phyloP scores from a whole-genome alignment of 352 stramenopile species.

The Thalassiosira livingstoniorum region DNA sequence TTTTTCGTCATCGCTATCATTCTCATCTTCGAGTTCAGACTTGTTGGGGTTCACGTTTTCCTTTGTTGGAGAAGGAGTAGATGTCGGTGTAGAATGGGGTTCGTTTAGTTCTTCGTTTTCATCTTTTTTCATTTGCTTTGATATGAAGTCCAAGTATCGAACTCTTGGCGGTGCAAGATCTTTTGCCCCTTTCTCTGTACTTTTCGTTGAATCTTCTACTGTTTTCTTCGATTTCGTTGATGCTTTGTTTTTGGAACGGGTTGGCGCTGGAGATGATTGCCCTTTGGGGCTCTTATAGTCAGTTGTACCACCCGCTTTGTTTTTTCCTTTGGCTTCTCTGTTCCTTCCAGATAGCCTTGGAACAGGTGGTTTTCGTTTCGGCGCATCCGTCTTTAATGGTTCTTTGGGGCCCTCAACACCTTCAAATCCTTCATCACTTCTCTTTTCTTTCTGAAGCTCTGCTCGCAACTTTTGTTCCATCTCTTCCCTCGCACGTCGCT shows the following conservation, averaged over 20 bases:
- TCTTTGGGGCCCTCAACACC: too few relatives aligned
- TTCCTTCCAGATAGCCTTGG: slow-evolving; percentile 50
- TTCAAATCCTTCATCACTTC: not conserved
- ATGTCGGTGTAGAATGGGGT: not conserved
- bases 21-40: not conserved
- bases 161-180: not conserved
- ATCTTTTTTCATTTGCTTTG: slow-evolving; percentile 26
- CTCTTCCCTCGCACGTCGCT: slow-evolving; percentile 23
- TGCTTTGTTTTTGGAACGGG: not conserved
- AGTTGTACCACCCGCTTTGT: not conserved
- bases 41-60: not conserved
- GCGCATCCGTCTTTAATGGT: slow-evolving; percentile 4
- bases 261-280: not conserved
- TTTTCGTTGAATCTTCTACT: not conserved
- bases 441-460: slow-evolving; percentile 16
- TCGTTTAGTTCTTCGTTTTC: not conserved
- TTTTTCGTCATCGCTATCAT: slow-evolving; percentile 6
- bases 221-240: slow-evolving; percentile 1
- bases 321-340: slow-evolving; percentile 30
- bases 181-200: not conserved
- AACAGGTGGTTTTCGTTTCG: slow-evolving; percentile 46
- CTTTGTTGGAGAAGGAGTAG: not conserved
- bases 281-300: not conserved
- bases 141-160: slow-evolving; percentile 58
- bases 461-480: slow-evolving; percentile 20